Evolutionary conservation across 2,329 filamentous ascomycete species (phyloP), one percentile per base, ranked within the genome.

Genomic region (Fusarium globosum): DNA sequence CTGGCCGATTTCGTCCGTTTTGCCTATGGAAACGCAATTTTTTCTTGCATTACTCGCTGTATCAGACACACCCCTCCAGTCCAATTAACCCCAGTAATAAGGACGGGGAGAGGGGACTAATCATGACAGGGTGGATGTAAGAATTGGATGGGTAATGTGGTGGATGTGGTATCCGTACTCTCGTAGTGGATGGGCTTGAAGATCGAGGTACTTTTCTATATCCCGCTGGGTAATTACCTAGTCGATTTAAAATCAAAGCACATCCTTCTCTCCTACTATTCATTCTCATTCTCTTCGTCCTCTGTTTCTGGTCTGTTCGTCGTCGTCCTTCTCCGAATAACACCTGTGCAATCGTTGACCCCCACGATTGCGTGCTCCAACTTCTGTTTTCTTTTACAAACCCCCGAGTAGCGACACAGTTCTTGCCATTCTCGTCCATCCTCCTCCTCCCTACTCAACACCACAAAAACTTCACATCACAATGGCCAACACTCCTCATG

Each of bases 401-500:
- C 48, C 49, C 49, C 53, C 55, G 59, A 65, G 62, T 57, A 53
- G 68, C 63, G 55, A 67, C 39, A 53, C 56, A 64, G 53, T 68
- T 62, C 59, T 46, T 58, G 30, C 53, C 49, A 51, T 64, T 69
- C 45, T 51, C 58, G 35, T 56, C 65, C 46, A 35, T 56, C 42
- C 56, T 57, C 4, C 28, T 11, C 9, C 41, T 33, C 55, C 33
- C 51, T 52, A 43, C 39, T 35, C 53, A 61, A 57, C 62, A 53
- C 28, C 62, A 67, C 56, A 68, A 33, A 35, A 53, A 45, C 38
- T 53, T 62, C 66, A 71, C 69, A 66, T 67, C 79, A 87, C 74
- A 76, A 92, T 92, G 90, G 90, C 90, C 80, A 92, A 92, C 84
- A 79, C 90, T 83, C 93, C 94, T 76, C 93, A 96, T 82, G 96